Evolutionary conservation across 768 basidiomycete genomes (phyloP).

Genomic region (Solioccasus polychromus): DNA sequence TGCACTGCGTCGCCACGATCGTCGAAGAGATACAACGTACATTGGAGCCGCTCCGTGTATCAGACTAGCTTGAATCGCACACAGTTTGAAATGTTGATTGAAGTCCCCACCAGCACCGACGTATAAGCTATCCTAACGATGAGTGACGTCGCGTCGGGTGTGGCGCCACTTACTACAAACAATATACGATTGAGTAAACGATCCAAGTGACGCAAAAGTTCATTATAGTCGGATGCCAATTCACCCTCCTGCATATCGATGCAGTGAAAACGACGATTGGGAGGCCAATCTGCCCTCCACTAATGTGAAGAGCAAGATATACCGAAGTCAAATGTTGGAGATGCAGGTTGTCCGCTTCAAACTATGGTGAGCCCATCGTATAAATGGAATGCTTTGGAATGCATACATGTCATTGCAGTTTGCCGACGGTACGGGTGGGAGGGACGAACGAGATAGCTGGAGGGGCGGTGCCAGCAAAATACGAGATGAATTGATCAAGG

Average conservation of each 20-base stretch:
- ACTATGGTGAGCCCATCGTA: neutral
- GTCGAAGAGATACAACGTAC: conserved; percentile 31
- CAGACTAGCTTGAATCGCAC: conserved; percentile 51
- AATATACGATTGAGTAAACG: conserved; percentile 51
- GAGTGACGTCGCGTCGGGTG: conserved; percentile 3
- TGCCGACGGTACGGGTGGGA: neutral
- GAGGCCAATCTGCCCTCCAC: conserved; percentile 52
- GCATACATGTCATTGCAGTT: conserved; percentile 18
- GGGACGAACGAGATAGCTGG: neutral
- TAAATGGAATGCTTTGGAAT: neutral
- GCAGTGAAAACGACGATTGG: conserved; percentile 48
- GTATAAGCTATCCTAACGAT: conserved; percentile 31
- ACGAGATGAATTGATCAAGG: neutral
- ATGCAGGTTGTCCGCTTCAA: conserved; percentile 8
- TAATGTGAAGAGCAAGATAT: conserved; percentile 47
- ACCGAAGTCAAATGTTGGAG: conserved; percentile 32
- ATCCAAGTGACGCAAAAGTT: conserved; percentile 60
- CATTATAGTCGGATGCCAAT: conserved; percentile 50
- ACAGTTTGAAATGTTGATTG: conserved; percentile 35
- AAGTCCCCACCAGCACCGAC: conserved; percentile 20
- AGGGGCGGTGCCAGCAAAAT: neutral
- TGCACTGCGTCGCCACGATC: neutral
- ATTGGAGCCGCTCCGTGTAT: conserved; percentile 52
- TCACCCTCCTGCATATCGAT: conserved; percentile 39
- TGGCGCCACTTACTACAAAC: conserved; percentile 43